Evolutionary conservation across 83 land plant genomes (phyloP).

Genomic region (Picea abies): DNA sequence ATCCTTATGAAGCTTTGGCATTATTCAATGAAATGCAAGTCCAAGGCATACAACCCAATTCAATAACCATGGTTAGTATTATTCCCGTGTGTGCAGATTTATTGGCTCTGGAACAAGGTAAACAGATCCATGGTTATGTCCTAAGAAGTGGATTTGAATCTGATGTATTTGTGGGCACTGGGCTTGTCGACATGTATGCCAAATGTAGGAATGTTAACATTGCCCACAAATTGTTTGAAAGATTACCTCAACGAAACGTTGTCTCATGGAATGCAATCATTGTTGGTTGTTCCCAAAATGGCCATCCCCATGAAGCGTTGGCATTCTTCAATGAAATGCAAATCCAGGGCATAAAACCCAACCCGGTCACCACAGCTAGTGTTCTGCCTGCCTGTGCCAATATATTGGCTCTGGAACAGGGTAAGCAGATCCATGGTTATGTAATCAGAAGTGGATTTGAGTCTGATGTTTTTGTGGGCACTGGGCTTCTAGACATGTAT

Average conservation of each 20-base stretch:
- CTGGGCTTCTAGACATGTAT: slow-evolving; percentile 8
- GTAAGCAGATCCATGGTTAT: neutral
- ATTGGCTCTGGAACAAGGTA: too few relatives aligned
- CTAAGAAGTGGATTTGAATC: too few relatives aligned
- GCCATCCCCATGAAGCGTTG: neutral
- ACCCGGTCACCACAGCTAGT: neutral
- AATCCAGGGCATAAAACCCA: neutral
- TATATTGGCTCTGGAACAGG: neutral
- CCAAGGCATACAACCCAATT: slow-evolving; percentile 16
- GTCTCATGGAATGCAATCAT: too few relatives aligned
- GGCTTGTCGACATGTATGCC: too few relatives aligned
- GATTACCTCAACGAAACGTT: too few relatives aligned
- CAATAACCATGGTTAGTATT: slow-evolving; percentile 12
- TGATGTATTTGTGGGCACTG: too few relatives aligned
- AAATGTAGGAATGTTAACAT: too few relatives aligned
- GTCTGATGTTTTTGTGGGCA: neutral
- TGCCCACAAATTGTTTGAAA: too few relatives aligned
- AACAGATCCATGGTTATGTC: too few relatives aligned
- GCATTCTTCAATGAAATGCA: neutral
- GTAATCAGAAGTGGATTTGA: neutral
- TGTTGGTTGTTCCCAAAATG: too few relatives aligned
- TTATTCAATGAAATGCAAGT: slow-evolving; percentile 23
- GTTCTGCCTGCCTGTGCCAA: neutral
- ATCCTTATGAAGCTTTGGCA: neutral
- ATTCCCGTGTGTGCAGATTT: too few relatives aligned